Evolutionary conservation across 2,329 filamentous ascomycete species (phyloP).

Genomic region (Penicillium sp.): DNA sequence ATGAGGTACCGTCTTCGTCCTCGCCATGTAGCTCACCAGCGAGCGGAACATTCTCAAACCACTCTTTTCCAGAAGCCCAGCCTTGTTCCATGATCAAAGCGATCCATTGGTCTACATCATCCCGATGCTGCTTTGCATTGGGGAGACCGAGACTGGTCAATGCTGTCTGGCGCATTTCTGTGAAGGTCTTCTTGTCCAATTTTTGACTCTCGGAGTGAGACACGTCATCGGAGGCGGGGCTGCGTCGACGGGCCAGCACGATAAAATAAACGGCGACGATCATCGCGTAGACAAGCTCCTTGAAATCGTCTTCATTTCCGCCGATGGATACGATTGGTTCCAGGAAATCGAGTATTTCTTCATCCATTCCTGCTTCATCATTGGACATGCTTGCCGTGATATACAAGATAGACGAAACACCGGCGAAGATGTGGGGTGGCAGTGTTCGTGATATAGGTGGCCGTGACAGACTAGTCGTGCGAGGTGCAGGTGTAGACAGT

Average conservation of each 20-base stretch:
- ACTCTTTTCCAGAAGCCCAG: conserved; percentile 56
- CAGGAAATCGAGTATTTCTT: conserved; percentile 30
- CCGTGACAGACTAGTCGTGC: conserved; percentile 32
- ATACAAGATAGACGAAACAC: conserved; percentile 57
- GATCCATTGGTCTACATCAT: conserved; percentile 58
- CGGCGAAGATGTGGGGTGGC: conserved; percentile 67
- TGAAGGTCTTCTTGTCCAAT: conserved; percentile 38
- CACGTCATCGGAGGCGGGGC: conserved; percentile 13
- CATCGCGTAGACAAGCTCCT: conserved; percentile 34
- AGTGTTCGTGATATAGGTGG: conserved; percentile 44
- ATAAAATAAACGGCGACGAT: conserved; percentile 42
- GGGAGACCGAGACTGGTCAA: conserved; percentile 33
- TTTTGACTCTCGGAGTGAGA: conserved; percentile 21
- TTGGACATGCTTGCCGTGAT: conserved; percentile 38
- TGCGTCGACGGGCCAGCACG: conserved; percentile 47
- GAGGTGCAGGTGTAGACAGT: conserved; percentile 49
- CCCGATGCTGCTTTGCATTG: conserved; percentile 36
- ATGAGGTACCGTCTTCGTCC: conserved; percentile 28
- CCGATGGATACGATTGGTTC: conserved; percentile 36
- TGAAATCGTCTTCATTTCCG: conserved; percentile 44
- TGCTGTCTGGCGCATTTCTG: conserved; percentile 37
- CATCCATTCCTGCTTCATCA: conserved; percentile 44
- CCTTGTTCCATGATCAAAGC: conserved; percentile 46
- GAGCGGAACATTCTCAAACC: conserved; percentile 56
- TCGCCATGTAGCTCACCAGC: conserved; percentile 33